phyloP scores from a whole-genome alignment of 2,329 filamentous ascomycete genomes.

The Sporothrix humicola region DNA sequence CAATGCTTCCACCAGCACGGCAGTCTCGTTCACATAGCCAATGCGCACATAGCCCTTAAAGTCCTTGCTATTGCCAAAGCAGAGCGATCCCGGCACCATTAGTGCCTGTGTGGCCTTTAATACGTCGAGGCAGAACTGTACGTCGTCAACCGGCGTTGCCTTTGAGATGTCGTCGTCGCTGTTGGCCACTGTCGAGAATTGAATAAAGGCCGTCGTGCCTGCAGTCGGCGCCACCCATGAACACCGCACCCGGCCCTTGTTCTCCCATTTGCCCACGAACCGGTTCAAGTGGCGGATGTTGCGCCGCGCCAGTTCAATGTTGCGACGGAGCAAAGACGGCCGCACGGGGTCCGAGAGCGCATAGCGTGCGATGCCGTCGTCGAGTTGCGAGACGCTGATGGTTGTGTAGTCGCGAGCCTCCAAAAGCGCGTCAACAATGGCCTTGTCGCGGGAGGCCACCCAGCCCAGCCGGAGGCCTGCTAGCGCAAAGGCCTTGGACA shows the following conservation, averaged over 20 bases:
- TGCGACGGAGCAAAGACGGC: slow-evolving; percentile 51
- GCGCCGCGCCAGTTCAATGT: slow-evolving; percentile 68
- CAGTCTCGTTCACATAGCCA: slow-evolving; percentile 75
- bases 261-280: slow-evolving; percentile 69
- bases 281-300: slow-evolving; percentile 70
- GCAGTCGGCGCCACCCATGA: slow-evolving; percentile 76
- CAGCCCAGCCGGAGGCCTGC: slow-evolving; percentile 84
- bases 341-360: slow-evolving; percentile 64
- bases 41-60: slow-evolving; percentile 78
- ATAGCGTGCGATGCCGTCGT: slow-evolving; percentile 78
- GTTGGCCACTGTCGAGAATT: slow-evolving; percentile 63
- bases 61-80: slow-evolving; percentile 70
- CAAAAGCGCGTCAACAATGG: slow-evolving; percentile 68
- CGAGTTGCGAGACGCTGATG: slow-evolving; percentile 82
- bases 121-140: slow-evolving; percentile 71
- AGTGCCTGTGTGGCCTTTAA: slow-evolving; percentile 73
- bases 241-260: slow-evolving; percentile 50
- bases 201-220: slow-evolving; percentile 80
- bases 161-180: neutral
- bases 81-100: slow-evolving; percentile 73
- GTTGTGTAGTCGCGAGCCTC: slow-evolving; percentile 79
- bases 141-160: slow-evolving; percentile 68
- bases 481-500: slow-evolving; percentile 85
- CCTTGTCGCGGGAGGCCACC: slow-evolving; percentile 70
- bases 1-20: slow-evolving; percentile 70